Evolutionary conservation across 1,284 basidiomycete genomes (phyloP).

Genomic region (Cystobasidium slooffiae): DNA sequence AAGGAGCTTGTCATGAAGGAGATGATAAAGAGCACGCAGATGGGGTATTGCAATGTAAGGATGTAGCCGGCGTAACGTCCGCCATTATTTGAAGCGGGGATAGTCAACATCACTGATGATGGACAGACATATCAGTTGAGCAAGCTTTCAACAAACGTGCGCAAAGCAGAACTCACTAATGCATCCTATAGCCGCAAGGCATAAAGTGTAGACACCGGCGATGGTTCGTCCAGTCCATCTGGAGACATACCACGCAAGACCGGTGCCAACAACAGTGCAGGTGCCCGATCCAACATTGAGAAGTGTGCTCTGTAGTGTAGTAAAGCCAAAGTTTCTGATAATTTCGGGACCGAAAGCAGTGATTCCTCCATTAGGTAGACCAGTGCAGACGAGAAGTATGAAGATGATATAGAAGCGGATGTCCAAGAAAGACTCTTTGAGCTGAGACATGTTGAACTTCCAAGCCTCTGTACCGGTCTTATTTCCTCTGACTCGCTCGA

Average conservation of each 20-base stretch:
- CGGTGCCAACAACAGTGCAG: conserved; percentile 47
- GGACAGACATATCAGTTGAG: not conserved
- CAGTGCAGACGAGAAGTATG: conserved; percentile 44
- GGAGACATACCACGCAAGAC: conserved; percentile 33
- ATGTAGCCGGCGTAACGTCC: conserved; percentile 17
- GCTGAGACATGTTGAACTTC: conserved; percentile 48
- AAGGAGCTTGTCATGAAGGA: conserved; percentile 48
- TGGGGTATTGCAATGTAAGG: conserved; percentile 19
- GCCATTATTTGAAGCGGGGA: not conserved
- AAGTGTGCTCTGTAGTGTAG: conserved; percentile 52
- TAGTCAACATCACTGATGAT: conserved; percentile 20
- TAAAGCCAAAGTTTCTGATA: conserved; percentile 54
- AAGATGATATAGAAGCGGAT: conserved; percentile 47
- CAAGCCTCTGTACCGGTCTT: conserved; percentile 69
- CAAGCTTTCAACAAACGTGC: not conserved
- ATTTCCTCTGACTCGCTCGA: conserved; percentile 71
- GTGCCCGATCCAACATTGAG: conserved; percentile 51
- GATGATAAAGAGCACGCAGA: conserved; percentile 49
- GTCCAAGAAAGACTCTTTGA: conserved; percentile 46
- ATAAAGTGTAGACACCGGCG: conserved; percentile 36
- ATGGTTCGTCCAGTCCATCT: conserved; percentile 50
- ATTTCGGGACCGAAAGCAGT: conserved; percentile 53
- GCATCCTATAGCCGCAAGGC: conserved; percentile 16
- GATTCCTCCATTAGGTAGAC: conserved; percentile 46
- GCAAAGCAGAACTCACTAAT: not conserved